Conservation (phyloP, 2,329 filamentous ascomycete species). For the Ascochyta rabiei region DNA sequence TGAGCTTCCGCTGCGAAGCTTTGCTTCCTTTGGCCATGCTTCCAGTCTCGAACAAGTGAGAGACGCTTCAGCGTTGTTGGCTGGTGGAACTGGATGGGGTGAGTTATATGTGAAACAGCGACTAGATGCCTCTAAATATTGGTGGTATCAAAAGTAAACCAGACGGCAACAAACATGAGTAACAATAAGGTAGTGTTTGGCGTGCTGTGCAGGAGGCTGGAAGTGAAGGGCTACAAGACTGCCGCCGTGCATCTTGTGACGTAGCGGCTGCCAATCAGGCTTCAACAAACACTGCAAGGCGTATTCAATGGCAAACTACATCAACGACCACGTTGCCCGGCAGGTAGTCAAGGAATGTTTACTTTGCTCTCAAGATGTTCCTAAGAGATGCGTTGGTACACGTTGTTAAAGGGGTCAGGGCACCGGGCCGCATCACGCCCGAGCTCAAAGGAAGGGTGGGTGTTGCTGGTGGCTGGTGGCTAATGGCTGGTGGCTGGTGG, state of each 20-base stretch:
- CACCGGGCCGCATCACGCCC: slow-evolving; percentile 7
- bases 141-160: not conserved
- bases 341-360: not conserved
- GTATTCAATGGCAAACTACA: not conserved
- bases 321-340: not conserved
- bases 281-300: not conserved
- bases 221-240: slow-evolving; percentile 8
- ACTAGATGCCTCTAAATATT: not conserved
- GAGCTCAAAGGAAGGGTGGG: slow-evolving; percentile 1
- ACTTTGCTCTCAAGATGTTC: not conserved
- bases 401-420: not conserved
- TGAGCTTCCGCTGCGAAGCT: slow-evolving; percentile 24
- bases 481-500: too few relatives aligned
- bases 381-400: not conserved
- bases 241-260: slow-evolving; percentile 37
- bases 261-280: slow-evolving; percentile 38
- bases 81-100: not conserved
- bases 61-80: not conserved
- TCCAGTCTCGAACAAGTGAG: not conserved
- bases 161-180: not conserved
- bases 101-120: not conserved
- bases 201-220: slow-evolving; percentile 24
- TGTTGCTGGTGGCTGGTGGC: not conserved
- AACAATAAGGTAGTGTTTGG: slow-evolving; percentile 4
- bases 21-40: slow-evolving; percentile 11